phyloP scores from a whole-genome alignment of 768 basidiomycete species.

The Xerocomus potaroensis region DNA sequence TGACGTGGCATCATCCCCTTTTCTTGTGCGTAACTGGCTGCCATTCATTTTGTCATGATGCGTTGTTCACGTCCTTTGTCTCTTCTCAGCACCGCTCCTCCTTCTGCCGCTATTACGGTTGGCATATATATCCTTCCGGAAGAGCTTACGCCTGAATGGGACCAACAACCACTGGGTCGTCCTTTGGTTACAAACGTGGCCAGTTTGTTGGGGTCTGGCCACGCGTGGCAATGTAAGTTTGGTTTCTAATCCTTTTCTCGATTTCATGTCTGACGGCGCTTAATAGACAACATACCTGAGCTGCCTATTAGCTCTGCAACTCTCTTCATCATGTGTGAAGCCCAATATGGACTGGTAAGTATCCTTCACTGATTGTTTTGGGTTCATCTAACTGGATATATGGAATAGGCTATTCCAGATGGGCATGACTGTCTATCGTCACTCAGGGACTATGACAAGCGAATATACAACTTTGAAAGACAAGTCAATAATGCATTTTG shows the following conservation, averaged over 20 bases:
- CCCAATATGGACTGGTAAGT: not conserved
- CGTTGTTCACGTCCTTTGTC: not conserved
- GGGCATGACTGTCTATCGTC: not conserved
- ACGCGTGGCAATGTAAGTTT: not conserved
- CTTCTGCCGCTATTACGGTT: not conserved
- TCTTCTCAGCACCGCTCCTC: not conserved
- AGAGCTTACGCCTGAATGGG: not conserved
- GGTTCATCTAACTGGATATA: not conserved
- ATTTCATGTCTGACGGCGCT: not conserved
- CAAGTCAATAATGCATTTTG: not conserved
- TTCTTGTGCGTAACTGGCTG: not conserved
- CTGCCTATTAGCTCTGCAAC: not conserved
- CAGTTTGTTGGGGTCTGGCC: not conserved
- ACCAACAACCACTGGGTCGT: not conserved
- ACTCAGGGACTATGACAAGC: not conserved
- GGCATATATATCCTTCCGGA: not conserved
- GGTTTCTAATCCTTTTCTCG: not conserved
- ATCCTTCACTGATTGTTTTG: not conserved
- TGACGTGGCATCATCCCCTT: not conserved
- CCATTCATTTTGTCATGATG: not conserved
- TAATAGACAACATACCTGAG: not conserved
- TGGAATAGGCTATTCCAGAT: not conserved
- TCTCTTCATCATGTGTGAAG: not conserved
- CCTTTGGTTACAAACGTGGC: not conserved
- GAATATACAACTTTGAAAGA: not conserved